A percentile compares a stretch with the other conserved stretches of the same genome.
phyloP scores from a whole-genome alignment of 306 rosid genomes.

The Oemleria cerasiformis region DNA sequence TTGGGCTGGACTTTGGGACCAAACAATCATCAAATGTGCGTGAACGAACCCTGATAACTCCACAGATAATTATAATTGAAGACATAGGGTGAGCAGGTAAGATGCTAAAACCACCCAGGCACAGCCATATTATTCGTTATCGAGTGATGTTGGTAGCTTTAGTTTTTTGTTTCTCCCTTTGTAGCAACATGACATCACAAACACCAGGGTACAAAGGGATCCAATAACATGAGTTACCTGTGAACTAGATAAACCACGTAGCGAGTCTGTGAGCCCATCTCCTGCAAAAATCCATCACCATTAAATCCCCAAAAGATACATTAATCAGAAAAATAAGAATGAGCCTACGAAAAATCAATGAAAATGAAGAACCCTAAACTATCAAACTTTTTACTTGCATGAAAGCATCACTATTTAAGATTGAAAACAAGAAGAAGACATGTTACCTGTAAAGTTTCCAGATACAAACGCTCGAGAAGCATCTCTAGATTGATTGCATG shows the following conservation, averaged over 20 bases:
- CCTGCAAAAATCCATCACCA: slow-evolving; percentile 52
- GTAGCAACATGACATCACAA: background rate
- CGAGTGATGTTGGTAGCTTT: background rate
- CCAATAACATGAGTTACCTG: slow-evolving; percentile 46
- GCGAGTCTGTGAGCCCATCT: slow-evolving; percentile 84
- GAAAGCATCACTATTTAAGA: background rate
- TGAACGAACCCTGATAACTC: background rate
- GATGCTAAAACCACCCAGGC: no score
- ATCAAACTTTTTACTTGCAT: slow-evolving; percentile 1
- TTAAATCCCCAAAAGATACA: background rate
- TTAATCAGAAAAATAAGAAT: slow-evolving; percentile 2
- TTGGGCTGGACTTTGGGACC: background rate
- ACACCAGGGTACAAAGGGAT: background rate
- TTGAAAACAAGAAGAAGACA: background rate
- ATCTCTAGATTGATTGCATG: slow-evolving; percentile 49
- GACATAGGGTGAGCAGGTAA: background rate
- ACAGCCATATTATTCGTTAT: background rate
- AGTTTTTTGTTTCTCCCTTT: background rate
- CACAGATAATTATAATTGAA: background rate
- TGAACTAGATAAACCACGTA: slow-evolving; percentile 73
- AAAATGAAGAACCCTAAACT: background rate
- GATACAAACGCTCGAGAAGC: slow-evolving; percentile 99
- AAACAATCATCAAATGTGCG: background rate
- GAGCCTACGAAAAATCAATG: background rate
- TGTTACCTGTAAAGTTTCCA: slow-evolving; percentile 90